Percentiles rank a stretch among this genome's conserved stretches.
Evolutionary conservation across 2,329 filamentous ascomycete genomes (phyloP).

Genomic region (Xenoacremonium recifei): DNA sequence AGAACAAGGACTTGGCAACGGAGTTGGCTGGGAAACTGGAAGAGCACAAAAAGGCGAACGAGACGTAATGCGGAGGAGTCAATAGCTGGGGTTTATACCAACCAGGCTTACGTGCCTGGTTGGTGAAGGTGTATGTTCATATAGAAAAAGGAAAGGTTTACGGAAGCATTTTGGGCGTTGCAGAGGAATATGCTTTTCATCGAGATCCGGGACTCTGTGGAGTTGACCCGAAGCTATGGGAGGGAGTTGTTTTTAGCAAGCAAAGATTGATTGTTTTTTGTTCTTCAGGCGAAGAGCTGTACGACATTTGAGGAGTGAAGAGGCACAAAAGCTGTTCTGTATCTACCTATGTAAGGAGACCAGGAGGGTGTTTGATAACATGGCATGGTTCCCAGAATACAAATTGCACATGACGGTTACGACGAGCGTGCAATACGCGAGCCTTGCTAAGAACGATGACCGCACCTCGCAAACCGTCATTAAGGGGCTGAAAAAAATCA

Average conservation of each 20-base stretch:
- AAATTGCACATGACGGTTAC: no score
- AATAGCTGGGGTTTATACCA: conserved; percentile 21
- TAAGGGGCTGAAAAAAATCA: no score
- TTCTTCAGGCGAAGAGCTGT: no score
- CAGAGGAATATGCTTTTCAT: conserved; percentile 22
- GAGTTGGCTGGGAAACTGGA: conserved; percentile 52
- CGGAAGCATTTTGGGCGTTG: conserved; percentile 23
- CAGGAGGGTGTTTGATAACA: no score
- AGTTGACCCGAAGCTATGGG: conserved; percentile 7
- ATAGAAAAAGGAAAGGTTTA: conserved; percentile 27
- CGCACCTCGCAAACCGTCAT: no score
- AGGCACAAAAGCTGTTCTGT: no score
- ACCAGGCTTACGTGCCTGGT: conserved; percentile 22
- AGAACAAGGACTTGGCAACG: conserved; percentile 58
- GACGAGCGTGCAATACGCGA: no score
- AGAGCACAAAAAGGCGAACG: conserved; percentile 55
- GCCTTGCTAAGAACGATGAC: no score
- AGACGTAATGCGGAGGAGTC: conserved; percentile 38
- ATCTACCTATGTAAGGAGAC: no score
- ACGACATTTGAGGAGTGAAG: no score
- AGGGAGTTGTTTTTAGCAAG: conserved; percentile 10
- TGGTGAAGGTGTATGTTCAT: conserved; percentile 13
- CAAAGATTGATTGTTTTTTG: conserved; percentile 20
- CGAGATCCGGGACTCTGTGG: conserved; percentile 10
- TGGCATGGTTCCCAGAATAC: no score